Percentiles rank a stretch among this genome's conserved stretches.
Evolutionary conservation across 225 moss, liverwort and hornwort genomes (phyloP).

Genomic region (Polytrichum commune): DNA sequence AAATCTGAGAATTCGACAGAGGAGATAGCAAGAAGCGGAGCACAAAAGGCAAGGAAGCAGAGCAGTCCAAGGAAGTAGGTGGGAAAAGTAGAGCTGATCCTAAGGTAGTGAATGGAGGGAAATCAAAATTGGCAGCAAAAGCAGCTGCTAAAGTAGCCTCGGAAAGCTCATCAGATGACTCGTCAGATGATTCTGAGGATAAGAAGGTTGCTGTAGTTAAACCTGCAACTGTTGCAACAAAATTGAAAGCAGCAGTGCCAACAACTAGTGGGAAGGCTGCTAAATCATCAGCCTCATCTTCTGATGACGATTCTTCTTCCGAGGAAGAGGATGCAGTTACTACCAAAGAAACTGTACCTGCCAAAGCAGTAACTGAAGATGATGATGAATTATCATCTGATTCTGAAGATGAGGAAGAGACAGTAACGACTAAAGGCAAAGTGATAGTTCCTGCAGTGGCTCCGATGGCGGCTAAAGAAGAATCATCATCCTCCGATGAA

Average conservation of each 20-base stretch:
- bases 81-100: slow-evolving; percentile 23
- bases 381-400: slow-evolving; percentile 33
- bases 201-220: slow-evolving; percentile 19
- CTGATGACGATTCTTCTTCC: slow-evolving; percentile 25
- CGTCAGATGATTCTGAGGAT: slow-evolving; percentile 31
- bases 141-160: slow-evolving; percentile 3
- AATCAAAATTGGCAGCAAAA: slow-evolving; percentile 5
- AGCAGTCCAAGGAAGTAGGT: slow-evolving; percentile 7
- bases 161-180: slow-evolving; percentile 39
- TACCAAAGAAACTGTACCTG: slow-evolving; percentile 9
- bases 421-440: slow-evolving; percentile 7
- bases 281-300: background rate
- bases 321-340: slow-evolving; percentile 17
- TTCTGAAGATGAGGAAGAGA: slow-evolving; percentile 45
- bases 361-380: slow-evolving; percentile 8
- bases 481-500: slow-evolving; percentile 28
- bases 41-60: too few relatives aligned
- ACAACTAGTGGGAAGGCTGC: slow-evolving; percentile 6
- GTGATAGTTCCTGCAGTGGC: slow-evolving; percentile 1
- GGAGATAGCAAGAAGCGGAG: slow-evolving; percentile 8
- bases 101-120: slow-evolving; percentile 22
- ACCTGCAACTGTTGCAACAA: slow-evolving; percentile 11
- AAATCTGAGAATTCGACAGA: background rate
- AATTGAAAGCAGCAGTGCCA: slow-evolving; percentile 3
- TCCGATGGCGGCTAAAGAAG: slow-evolving; percentile 13